Conservation (phyloP, 306 rosid genomes). For the Aeschynomene evenia region DNA sequence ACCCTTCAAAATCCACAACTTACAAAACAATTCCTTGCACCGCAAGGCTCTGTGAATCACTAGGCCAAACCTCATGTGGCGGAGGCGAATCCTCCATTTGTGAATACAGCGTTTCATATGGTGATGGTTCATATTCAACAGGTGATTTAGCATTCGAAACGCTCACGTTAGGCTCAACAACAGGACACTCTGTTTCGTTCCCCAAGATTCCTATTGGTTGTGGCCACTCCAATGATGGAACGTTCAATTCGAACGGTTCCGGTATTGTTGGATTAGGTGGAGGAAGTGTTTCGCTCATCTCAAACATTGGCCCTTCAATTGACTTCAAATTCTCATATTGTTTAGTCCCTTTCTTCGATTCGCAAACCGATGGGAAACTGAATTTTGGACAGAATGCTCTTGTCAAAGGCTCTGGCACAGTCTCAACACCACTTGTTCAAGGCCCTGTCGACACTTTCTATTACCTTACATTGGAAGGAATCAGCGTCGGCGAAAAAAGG, state of each 20-base stretch:
- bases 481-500: not conserved
- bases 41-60: rapidly evolving
- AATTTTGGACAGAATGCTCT: too few species aligned
- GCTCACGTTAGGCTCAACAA: constrained; percentile 36
- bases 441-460: not conserved
- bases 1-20: constrained; percentile 41
- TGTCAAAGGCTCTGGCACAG: too few species aligned
- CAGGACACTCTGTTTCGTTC: constrained; percentile 3
- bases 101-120: constrained; percentile 19
- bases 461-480: not conserved
- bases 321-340: constrained; percentile 56
- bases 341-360: constrained; percentile 1
- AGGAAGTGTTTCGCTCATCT: constrained; percentile 35
- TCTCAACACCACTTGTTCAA: too few species aligned
- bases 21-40: constrained; percentile 14
- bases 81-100: constrained; percentile 24
- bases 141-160: constrained; percentile 43
- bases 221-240: not conserved
- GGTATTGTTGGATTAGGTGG: constrained; percentile 65
- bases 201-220: constrained; percentile 42
- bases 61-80: too few species aligned
- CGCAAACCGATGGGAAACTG: not conserved
- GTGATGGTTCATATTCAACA: constrained; percentile 19
- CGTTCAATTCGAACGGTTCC: not conserved
- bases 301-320: constrained; percentile 33